Evolutionary conservation across 2,329 filamentous ascomycete genomes (phyloP).

Genomic region (Fusarium brevicatenulatum): DNA sequence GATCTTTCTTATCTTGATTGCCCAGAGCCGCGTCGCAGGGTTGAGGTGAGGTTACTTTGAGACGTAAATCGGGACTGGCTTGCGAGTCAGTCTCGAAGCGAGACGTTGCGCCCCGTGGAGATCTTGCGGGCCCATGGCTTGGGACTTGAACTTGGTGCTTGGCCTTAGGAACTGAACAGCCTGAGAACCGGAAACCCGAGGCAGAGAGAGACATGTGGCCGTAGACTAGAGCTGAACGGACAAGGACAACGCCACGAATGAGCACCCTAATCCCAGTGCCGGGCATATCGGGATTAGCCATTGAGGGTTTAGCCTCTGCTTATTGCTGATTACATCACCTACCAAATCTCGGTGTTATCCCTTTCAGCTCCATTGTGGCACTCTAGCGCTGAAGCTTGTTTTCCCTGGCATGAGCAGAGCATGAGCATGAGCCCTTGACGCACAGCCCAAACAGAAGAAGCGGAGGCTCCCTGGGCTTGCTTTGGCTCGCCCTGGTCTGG

Average conservation of each 20-base stretch:
- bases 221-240: not conserved
- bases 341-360: not conserved
- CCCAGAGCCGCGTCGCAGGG: not conserved
- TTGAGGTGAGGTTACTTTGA: not conserved
- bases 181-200: not conserved
- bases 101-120: not conserved
- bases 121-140: not conserved
- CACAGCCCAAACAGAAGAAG: not conserved
- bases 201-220: conserved; percentile 2
- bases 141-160: not conserved
- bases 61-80: not conserved
- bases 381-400: conserved; percentile 22
- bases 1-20: not conserved
- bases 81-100: not conserved
- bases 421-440: not conserved
- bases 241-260: not conserved
- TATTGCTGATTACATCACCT: conserved; percentile 7
- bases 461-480: not conserved
- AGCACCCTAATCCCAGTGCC: not conserved
- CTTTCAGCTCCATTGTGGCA: not conserved
- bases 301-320: not conserved
- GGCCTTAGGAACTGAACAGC: not conserved
- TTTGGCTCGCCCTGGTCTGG: not conserved
- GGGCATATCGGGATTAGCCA: not conserved
- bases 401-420: not conserved